Percentiles rank a stretch among this genome's conserved stretches.
phyloP scores from a whole-genome alignment of 2,329 filamentous ascomycete genomes.

The Sphaerostilbella broomeana region DNA sequence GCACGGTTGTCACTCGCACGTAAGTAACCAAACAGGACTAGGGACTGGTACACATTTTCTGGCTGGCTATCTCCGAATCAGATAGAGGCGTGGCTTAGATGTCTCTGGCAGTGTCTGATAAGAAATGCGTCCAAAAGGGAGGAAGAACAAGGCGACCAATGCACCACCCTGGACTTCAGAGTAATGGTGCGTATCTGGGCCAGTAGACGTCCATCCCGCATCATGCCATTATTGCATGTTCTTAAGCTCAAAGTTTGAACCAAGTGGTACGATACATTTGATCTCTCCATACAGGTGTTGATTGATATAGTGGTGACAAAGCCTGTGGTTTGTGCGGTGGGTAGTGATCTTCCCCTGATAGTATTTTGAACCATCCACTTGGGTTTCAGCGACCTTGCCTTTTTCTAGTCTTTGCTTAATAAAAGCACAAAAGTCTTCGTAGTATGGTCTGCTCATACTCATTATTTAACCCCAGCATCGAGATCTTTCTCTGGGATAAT shows the following conservation, averaged over 20 bases:
- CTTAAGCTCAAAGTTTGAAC: conserved; percentile 42
- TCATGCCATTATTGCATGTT: conserved; percentile 52
- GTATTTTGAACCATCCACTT: conserved; percentile 40
- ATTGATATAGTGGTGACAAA: conserved; percentile 48
- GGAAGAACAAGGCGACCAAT: conserved; percentile 47
- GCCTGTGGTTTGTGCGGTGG: conserved; percentile 46
- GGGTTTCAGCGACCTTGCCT: conserved; percentile 38
- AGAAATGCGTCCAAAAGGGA: conserved; percentile 48
- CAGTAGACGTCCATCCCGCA: conserved; percentile 49
- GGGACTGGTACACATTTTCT: too few species aligned
- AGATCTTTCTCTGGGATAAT: conserved; percentile 41
- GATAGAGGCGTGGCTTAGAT: too few species aligned
- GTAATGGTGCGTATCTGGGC: conserved; percentile 51
- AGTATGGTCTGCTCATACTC: conserved; percentile 35
- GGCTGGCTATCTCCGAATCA: too few species aligned
- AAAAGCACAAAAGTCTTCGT: conserved; percentile 35
- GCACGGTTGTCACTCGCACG: too few species aligned
- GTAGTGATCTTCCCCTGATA: conserved; percentile 45
- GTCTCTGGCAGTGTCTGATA: too few species aligned
- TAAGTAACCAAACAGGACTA: too few species aligned
- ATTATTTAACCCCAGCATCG: conserved; percentile 39
- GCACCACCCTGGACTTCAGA: conserved; percentile 44
- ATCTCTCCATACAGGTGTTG: conserved; percentile 49
- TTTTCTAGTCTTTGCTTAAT: conserved; percentile 35
- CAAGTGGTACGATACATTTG: conserved; percentile 48